Evolutionary conservation across 2,329 filamentous ascomycete genomes (phyloP).

Genomic region (Verticillium klebahnii): DNA sequence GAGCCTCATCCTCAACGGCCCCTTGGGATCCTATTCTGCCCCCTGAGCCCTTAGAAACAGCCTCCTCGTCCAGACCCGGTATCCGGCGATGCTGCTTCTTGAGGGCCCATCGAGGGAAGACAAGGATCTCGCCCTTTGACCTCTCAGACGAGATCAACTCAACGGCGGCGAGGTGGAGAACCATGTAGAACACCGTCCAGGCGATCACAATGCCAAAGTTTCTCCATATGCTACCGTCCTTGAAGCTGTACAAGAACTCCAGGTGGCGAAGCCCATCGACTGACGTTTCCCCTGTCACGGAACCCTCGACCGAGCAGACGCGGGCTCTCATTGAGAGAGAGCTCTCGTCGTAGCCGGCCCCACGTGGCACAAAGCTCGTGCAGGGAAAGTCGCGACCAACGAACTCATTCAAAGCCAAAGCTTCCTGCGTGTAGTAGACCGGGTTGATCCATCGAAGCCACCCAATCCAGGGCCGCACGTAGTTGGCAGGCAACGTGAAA

Average conservation of each 20-base stretch:
- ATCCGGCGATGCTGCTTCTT: slow-evolving; percentile 28
- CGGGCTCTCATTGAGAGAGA: slow-evolving; percentile 18
- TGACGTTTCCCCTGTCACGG: slow-evolving; percentile 34
- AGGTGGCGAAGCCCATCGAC: slow-evolving; percentile 47
- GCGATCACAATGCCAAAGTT: slow-evolving; percentile 53
- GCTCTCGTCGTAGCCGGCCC: slow-evolving; percentile 19
- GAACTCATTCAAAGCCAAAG: slow-evolving; percentile 59
- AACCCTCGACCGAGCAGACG: slow-evolving; percentile 44
- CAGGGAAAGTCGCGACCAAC: slow-evolving; percentile 42
- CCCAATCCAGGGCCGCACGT: slow-evolving; percentile 46
- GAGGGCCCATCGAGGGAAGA: slow-evolving; percentile 19
- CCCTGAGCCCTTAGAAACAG: slow-evolving; percentile 43
- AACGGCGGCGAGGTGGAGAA: slow-evolving; percentile 17
- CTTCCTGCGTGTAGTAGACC: slow-evolving; percentile 60
- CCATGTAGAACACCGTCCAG: slow-evolving; percentile 42
- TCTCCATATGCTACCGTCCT: slow-evolving; percentile 44
- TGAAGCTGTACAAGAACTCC: slow-evolving; percentile 40
- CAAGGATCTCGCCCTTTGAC: slow-evolving; percentile 8
- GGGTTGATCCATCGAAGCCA: slow-evolving; percentile 63
- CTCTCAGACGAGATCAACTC: slow-evolving; percentile 5
- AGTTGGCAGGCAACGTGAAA: slow-evolving; percentile 31
- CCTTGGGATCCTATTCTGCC: slow-evolving; percentile 19
- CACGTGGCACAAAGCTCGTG: slow-evolving; percentile 25
- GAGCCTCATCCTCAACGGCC: no score
- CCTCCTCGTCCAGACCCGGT: no score